Base-by-base conservation (phyloP, 1,284 basidiomycete genomes). In the Inonotus hispidus region DNA sequence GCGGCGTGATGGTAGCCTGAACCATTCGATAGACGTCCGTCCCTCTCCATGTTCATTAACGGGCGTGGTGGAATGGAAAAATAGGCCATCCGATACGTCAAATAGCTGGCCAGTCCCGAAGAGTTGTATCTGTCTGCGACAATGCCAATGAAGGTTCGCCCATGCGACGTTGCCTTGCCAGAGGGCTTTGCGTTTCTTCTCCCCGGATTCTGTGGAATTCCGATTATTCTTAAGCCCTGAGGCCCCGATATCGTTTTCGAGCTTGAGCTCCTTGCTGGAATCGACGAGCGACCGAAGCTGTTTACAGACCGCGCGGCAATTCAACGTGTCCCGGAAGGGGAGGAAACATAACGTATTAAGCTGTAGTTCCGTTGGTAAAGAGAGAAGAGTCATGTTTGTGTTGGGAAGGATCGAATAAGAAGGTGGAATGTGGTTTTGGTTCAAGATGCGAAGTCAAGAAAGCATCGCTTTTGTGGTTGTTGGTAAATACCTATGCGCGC, bases 121-220 rank as follows among this genome's bases (percentile, higher is more conserved):
- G 19, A 25, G 35, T 29, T 13, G 10, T 25, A 53, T 27, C n/a
- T 27, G 25, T 11, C 55, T 16, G 19, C 59, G 53, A 35, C 39
- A 45, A n/a, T 32, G 16, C 59, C 59, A 61, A 25, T 52, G 46
- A 29, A 61, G 47, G 29, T 56, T 56, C 21, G 59, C 55, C 59
- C 59, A 61, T 8, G 54, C 54, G 19, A 3, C 32, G 25, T 60
- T 49, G 2, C 35, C 11, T 23, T 46, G 35, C 32, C 53, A 27
- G 16, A 61, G 37, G 13, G 23, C 16, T 16, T 38, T 45, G 13
- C 47, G 16, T 38, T 61, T 61, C n/a, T 39, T 19, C 3, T 27
- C 4, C 19, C 11, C 19, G 14, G 35, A 21, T 13, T 41, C 14
- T 10, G 29, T 13, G 41, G 11, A 49, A 35, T 10, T 39, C 23